These are phyloP conservation scores for Lactarius sp. DNA, from an alignment of 768 basidiomycete genomes.

Conservation along the genomic window DNA sequence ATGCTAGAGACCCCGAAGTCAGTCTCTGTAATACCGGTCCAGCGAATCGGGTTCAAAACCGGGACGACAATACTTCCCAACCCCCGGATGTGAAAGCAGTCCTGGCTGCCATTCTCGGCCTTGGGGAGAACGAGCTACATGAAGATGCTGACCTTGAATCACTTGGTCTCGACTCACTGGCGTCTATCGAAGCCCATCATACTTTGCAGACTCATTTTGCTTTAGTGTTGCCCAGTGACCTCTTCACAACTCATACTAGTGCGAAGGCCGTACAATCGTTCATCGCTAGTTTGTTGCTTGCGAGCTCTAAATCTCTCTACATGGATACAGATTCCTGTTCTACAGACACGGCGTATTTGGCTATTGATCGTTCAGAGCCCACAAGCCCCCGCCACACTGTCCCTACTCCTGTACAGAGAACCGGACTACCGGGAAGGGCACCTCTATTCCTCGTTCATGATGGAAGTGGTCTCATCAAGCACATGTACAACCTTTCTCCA, in stretches of 20 bases:
- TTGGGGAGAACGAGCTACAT: conserved; percentile 34
- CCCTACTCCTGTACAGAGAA: conserved; percentile 38
- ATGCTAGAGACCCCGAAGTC: neutral
- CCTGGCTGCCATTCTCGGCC: conserved; percentile 44
- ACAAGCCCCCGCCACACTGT: conserved; percentile 28
- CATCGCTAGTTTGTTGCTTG: conserved; percentile 20
- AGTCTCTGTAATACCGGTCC: neutral
- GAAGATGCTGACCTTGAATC: conserved; percentile 45
- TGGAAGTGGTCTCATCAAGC: conserved; percentile 57
- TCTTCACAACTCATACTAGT: conserved; percentile 42
- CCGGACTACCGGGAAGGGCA: conserved; percentile 23
- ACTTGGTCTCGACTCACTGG: conserved; percentile 61
- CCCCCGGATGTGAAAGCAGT: conserved; percentile 34
- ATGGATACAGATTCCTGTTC: neutral
- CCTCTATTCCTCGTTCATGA: conserved; percentile 70
- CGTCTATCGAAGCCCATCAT: conserved; percentile 56
- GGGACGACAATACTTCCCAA: conserved; percentile 13
- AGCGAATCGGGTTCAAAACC: conserved; percentile 12
- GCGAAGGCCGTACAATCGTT: conserved; percentile 37
- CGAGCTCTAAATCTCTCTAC: neutral
- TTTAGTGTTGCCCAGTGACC: conserved; percentile 40
- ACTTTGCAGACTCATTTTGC: conserved; percentile 40
- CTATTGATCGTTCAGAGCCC: neutral
- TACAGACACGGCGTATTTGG: neutral
- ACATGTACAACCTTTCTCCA: conserved; percentile 43